phyloP scores from a whole-genome alignment of 345 rosid species.

The Eucalyptus tenuipes region DNA sequence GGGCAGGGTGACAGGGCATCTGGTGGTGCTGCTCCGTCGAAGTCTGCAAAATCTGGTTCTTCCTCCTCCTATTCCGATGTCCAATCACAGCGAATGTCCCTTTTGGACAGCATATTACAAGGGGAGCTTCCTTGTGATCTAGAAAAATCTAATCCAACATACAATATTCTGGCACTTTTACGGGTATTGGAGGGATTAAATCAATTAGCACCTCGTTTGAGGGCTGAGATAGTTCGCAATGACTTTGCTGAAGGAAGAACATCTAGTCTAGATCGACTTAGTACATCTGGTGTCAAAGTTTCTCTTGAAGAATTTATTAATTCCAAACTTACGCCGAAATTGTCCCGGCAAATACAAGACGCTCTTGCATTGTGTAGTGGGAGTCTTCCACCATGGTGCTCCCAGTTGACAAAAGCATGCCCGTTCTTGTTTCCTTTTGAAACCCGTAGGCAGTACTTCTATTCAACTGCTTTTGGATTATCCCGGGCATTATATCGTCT shows the following conservation, averaged over 20 bases:
- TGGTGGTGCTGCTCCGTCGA: conserved; percentile 36
- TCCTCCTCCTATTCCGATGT: conserved; percentile 34
- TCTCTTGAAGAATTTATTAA: conserved; percentile 75
- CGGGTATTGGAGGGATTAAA: conserved; percentile 90
- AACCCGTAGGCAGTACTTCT: conserved; percentile 90
- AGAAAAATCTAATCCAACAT: conserved; percentile 87
- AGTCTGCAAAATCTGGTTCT: conserved; percentile 42
- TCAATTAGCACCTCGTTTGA: conserved; percentile 84
- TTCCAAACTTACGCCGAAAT: conserved; percentile 91
- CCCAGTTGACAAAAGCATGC: conserved; percentile 93
- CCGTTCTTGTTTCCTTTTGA: conserved; percentile 98
- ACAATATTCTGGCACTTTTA: conserved; percentile 70
- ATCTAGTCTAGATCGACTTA: conserved; percentile 40
- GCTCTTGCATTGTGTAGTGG: conserved; percentile 99
- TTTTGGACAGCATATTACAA: conserved; percentile 86
- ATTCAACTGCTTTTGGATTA: conserved; percentile 96
- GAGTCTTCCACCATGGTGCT: conserved; percentile 97
- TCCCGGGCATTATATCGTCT: conserved; percentile 96
- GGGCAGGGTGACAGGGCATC: conserved; percentile 59
- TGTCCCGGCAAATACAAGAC: conserved; percentile 97
- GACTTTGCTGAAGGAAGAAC: conserved; percentile 62
- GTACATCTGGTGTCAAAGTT: conserved; percentile 38
- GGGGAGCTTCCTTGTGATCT: conserved; percentile 91
- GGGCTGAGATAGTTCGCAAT: conserved; percentile 52
- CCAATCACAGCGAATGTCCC: conserved; percentile 43